Percentiles rank a stretch among this genome's conserved stretches.
These are phyloP conservation scores for Asterophora lycoperdoides DNA, from an alignment of 768 basidiomycete genomes.

Conservation along the genomic window DNA sequence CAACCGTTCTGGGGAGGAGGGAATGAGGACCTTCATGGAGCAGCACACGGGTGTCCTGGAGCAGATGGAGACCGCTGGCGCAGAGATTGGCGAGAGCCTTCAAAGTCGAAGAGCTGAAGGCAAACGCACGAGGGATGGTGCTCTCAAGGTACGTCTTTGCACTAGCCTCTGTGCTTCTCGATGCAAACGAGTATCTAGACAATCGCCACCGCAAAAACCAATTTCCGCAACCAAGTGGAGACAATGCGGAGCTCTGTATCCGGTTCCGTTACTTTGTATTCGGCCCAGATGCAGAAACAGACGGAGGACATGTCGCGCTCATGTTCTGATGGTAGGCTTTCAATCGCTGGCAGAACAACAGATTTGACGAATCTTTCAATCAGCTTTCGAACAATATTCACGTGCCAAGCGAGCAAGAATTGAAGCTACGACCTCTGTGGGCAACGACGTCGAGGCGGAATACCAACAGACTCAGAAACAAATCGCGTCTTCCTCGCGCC, in stretches of 20 bases:
- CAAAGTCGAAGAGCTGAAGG: slow-evolving; percentile 46
- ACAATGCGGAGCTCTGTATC: slow-evolving; percentile 42
- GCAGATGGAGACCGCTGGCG: slow-evolving; percentile 36
- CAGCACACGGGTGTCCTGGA: slow-evolving; percentile 47
- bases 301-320: slow-evolving; percentile 40
- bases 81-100: slow-evolving; percentile 36
- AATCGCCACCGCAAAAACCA: slow-evolving; percentile 33
- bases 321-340: slow-evolving; percentile 39
- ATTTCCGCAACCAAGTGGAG: slow-evolving; percentile 38
- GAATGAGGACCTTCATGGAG: slow-evolving; percentile 42
- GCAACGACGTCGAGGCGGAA: slow-evolving; percentile 46
- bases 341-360: neutral
- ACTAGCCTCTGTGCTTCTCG: neutral
- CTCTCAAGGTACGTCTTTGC: slow-evolving; percentile 45
- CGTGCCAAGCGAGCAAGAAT: slow-evolving; percentile 65
- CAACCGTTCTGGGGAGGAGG: slow-evolving; percentile 52
- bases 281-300: slow-evolving; percentile 47
- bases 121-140: slow-evolving; percentile 53
- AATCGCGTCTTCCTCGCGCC: slow-evolving; percentile 45
- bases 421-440: slow-evolving; percentile 51
- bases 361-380: neutral
- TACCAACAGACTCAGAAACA: slow-evolving; percentile 48
- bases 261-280: slow-evolving; percentile 47
- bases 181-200: slow-evolving; percentile 30
- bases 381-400: slow-evolving; percentile 59